Evolutionary conservation across 2,329 filamentous ascomycete species (phyloP).

Genomic region (Xylaria sp.): DNA sequence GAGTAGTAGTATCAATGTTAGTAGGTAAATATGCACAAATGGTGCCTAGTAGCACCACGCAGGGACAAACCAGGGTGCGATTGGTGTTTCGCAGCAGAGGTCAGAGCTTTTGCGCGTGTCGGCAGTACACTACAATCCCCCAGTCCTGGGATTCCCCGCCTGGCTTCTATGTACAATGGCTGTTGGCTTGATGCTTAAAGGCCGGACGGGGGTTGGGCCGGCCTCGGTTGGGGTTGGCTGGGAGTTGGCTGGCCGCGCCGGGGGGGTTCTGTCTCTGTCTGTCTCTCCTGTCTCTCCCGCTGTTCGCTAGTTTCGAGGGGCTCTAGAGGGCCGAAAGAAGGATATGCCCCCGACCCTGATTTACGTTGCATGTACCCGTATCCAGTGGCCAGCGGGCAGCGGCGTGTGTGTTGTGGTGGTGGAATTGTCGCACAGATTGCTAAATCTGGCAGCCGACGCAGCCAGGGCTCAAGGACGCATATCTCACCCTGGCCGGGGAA

Average conservation of each 20-base stretch:
- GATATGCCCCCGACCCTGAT: constrained; percentile 54
- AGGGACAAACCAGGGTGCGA: constrained; percentile 25
- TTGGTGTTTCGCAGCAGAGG: constrained; percentile 36
- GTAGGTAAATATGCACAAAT: background rate
- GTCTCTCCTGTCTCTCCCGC: background rate
- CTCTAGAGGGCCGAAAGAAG: constrained; percentile 32
- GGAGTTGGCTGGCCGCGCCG: constrained; percentile 25
- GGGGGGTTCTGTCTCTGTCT: background rate
- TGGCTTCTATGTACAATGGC: constrained; percentile 18
- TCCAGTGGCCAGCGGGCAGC: constrained; percentile 7
- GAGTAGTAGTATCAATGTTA: background rate
- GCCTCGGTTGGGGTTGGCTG: constrained; percentile 15
- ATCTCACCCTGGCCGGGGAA: constrained; percentile 26
- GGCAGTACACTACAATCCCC: constrained; percentile 2
- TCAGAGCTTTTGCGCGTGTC: constrained; percentile 28
- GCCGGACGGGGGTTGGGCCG: constrained; percentile 1
- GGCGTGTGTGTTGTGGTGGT: constrained; percentile 21
- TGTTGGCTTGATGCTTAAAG: constrained; percentile 11
- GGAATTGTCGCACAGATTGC: constrained; percentile 34
- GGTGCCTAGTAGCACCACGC: constrained; percentile 9
- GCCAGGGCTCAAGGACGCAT: constrained; percentile 35
- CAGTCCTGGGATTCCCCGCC: constrained; percentile 29
- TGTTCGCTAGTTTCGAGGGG: constrained; percentile 31
- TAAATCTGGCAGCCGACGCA: constrained; percentile 36
- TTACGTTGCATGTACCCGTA: constrained; percentile 58